Evolutionary conservation across 257 asterid species (phyloP).

Genomic region (Scutellaria baicalensis): DNA sequence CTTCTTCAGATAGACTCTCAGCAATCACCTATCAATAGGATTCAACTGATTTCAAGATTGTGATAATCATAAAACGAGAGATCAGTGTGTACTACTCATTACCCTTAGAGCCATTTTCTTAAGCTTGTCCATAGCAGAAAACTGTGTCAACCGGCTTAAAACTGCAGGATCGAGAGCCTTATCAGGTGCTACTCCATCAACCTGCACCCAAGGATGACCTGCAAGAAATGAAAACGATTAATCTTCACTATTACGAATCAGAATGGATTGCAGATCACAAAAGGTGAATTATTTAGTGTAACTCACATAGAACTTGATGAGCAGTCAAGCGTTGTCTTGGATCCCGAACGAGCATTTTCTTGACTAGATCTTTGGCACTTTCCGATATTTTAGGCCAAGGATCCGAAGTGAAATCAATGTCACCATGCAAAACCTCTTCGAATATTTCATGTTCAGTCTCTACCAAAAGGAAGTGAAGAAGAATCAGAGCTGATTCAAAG

Average conservation of each 20-base stretch:
- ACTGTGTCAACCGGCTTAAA: constrained; percentile 50
- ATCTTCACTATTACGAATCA: background rate
- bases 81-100: too few relatives aligned
- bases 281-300: too few relatives aligned
- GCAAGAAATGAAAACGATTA: background rate
- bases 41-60: background rate
- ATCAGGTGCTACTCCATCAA: constrained; percentile 75
- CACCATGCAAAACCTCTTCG: constrained; percentile 51
- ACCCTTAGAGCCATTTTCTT: constrained; percentile 58
- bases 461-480: constrained; percentile 17
- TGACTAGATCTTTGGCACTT: constrained; percentile 59
- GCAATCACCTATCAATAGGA: constrained; percentile 33
- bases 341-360: constrained; percentile 51
- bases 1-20: constrained; percentile 46
- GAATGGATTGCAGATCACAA: background rate
- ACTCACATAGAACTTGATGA: constrained; percentile 72
- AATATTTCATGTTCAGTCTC: constrained; percentile 70
- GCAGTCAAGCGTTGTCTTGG: constrained; percentile 47
- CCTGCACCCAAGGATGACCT: constrained; percentile 85
- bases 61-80: too few relatives aligned
- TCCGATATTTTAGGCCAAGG: constrained; percentile 75
- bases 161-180: constrained; percentile 80
- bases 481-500: background rate
- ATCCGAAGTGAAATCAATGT: constrained; percentile 53
- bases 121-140: constrained; percentile 53